These are phyloP conservation scores for Podaxis carcinomalis DNA, from an alignment of 768 basidiomycete genomes.

Conservation along the genomic window DNA sequence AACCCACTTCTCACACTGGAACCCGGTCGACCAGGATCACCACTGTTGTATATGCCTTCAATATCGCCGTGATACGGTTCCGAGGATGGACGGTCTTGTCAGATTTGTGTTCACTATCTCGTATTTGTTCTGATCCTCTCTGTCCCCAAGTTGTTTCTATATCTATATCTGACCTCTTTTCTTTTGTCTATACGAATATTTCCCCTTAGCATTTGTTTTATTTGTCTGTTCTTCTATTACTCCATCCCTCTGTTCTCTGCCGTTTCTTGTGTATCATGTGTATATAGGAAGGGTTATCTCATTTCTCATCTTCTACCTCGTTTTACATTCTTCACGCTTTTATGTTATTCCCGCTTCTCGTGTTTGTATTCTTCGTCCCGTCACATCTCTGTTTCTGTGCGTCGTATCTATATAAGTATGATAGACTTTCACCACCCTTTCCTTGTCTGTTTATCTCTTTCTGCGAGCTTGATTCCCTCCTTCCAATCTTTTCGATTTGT, in stretches of 20 bases:
- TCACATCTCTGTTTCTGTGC: background rate
- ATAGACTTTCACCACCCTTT: slow-evolving; percentile 6
- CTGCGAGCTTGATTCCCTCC: background rate
- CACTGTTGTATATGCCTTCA: slow-evolving; percentile 1
- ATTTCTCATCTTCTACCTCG: background rate
- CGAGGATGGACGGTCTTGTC: slow-evolving; percentile 1
- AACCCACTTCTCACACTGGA: slow-evolving; percentile 15
- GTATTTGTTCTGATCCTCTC: background rate
- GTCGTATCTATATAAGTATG: background rate
- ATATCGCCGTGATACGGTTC: background rate
- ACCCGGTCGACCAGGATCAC: slow-evolving; percentile 1
- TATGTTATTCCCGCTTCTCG: background rate
- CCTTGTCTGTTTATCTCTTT: slow-evolving; percentile 1
- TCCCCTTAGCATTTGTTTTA: background rate
- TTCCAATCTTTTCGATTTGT: background rate
- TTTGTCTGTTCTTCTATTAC: background rate
- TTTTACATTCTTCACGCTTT: background rate
- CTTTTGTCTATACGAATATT: background rate
- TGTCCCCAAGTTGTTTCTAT: background rate
- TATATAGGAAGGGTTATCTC: background rate
- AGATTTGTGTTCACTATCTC: background rate
- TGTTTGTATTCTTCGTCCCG: background rate
- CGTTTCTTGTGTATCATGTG: slow-evolving; percentile 1
- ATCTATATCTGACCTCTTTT: background rate
- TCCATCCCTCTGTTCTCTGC: background rate